These are phyloP conservation scores for Scheffersomyces spartinae DNA, from an alignment of 805 yeast species.

Conservation along the genomic window DNA sequence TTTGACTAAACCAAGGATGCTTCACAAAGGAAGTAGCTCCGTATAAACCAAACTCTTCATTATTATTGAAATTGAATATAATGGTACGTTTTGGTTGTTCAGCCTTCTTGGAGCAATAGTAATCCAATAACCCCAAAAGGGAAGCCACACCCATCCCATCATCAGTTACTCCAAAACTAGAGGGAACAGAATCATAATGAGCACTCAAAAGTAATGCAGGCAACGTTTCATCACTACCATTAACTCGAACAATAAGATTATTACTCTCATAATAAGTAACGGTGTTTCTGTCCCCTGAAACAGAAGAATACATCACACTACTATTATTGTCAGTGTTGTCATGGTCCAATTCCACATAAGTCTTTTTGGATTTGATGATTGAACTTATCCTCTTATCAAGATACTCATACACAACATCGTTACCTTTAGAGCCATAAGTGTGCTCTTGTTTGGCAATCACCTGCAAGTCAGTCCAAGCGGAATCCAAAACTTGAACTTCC, in stretches of 20 bases:
- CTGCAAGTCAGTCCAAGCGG: constrained; percentile 66
- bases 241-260: constrained; percentile 64
- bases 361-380: constrained; percentile 14
- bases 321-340: constrained; percentile 32
- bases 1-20: constrained; percentile 60
- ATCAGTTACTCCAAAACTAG: constrained; percentile 81
- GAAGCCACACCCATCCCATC: constrained; percentile 87
- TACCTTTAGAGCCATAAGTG: constrained; percentile 69
- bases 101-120: constrained; percentile 19
- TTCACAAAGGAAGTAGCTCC: constrained; percentile 68
- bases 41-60: constrained; percentile 78
- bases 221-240: constrained; percentile 46
- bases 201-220: constrained; percentile 72
- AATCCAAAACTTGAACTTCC: constrained; percentile 19
- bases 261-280: constrained; percentile 74
- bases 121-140: constrained; percentile 55
- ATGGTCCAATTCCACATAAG: constrained; percentile 26
- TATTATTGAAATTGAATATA: constrained; percentile 76
- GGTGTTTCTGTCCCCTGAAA: constrained; percentile 28
- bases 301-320: constrained; percentile 33
- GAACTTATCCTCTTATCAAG: constrained; percentile 32
- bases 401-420: constrained; percentile 67
- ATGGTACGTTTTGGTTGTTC: constrained; percentile 59
- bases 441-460: constrained; percentile 55
- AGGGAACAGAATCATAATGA: constrained; percentile 84